Evolutionary conservation across 1,139 yeast genomes (phyloP), one percentile per base, ranked within the genome.

Genomic region (Geotrichum citri-aurantii): DNA sequence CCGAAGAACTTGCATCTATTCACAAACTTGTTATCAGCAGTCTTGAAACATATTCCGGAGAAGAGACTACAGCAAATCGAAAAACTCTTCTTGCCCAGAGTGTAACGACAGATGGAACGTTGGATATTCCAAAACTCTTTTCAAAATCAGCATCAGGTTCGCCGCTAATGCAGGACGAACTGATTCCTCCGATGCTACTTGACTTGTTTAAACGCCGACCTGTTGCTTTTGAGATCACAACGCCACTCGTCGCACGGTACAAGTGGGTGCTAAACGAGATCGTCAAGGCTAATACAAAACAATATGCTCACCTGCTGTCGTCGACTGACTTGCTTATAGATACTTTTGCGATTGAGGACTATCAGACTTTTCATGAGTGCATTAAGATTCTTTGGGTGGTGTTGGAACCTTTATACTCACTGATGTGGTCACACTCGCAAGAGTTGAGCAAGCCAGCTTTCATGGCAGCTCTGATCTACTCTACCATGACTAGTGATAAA

Each of bases 381-480:
- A 19, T 53, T 2, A 24, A 50, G 21, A 48, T 48, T 7, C 21
- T 53, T 33, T 57, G 59, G 59, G 49, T 29, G 14, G 19, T 42
- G 8, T 29, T 51, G 26, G 52, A 50, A n/a, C 53, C 52, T 26
- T 52, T 11, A n/a, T 37, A 37, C 17, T 14, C 42, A 40, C 37
- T 23, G 47, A 51, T 14, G 37, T 44, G 33, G 33, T 49, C 21
- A 17, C 52, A 37, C 19, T 44, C 27, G 50, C 52, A 12, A 19
- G 56, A 49, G 46, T 12, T 57, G 48, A 23, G 51, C 12, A 57
- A 53, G 37, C 48, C 56, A 3, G 33, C 56, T 1, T 46, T 57
- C 6, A 27, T 57, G 21, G 40, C 56, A 4, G 54, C 59, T 5
- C 21, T 57, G 17, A 57, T 57, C 14, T 57, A 57, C 47, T 48